A percentile compares a stretch with the other conserved stretches of the same genome.
These are phyloP conservation scores for Annulohypoxylon bovei DNA, from an alignment of 495 filamentous ascomycete species.

Conservation along the genomic window DNA sequence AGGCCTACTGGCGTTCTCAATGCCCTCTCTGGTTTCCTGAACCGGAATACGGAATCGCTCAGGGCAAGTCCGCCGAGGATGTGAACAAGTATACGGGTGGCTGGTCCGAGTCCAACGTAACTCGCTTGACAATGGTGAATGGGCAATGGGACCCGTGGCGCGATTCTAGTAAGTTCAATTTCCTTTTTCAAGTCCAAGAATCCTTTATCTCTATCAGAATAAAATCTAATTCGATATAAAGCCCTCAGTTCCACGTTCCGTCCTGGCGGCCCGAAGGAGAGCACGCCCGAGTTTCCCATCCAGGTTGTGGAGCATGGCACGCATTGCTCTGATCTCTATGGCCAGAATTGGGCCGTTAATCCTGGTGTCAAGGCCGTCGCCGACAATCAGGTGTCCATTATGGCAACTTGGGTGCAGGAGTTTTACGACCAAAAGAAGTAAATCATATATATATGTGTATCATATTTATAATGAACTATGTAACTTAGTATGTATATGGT, in stretches of 20 bases:
- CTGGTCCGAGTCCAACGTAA: conserved; percentile 65
- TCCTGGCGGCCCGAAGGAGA: conserved; percentile 53
- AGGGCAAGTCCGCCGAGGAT: conserved; percentile 61
- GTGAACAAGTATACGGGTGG: conserved; percentile 71
- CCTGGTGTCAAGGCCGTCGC: conserved; percentile 47
- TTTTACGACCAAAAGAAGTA: conserved; percentile 52
- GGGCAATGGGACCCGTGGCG: conserved; percentile 60
- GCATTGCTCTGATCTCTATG: conserved; percentile 58
- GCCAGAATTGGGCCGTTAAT: conserved; percentile 59
- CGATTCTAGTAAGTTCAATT: too few relatives aligned
- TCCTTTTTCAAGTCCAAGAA: too few relatives aligned
- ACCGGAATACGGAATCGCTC: conserved; percentile 59
- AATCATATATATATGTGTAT: conserved; percentile 2
- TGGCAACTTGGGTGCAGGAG: conserved; percentile 55
- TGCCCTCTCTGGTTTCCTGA: conserved; percentile 69
- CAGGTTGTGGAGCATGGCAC: conserved; percentile 49
- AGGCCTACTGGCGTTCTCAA: conserved; percentile 67
- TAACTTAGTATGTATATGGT: neutral
- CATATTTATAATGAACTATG: neutral
- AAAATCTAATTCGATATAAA: too few relatives aligned
- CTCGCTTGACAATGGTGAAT: conserved; percentile 69
- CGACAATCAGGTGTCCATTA: conserved; percentile 46
- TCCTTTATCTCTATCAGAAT: too few relatives aligned
- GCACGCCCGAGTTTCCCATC: conserved; percentile 48
- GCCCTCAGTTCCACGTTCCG: conserved; percentile 51